phyloP scores from a whole-genome alignment of 768 basidiomycete genomes.

The Suillus brevipes region DNA sequence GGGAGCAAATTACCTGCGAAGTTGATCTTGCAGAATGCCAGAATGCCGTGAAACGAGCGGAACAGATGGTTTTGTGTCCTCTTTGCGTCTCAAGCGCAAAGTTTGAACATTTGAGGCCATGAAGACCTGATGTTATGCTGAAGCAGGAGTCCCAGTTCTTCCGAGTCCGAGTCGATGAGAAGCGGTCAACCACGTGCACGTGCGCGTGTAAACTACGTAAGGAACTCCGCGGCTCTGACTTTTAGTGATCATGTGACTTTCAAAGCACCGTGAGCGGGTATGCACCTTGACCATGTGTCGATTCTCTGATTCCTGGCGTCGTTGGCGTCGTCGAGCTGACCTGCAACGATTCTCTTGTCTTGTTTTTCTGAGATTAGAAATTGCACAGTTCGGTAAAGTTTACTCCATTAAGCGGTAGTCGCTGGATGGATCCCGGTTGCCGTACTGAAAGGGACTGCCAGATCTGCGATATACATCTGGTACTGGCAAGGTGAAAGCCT shows the following conservation, averaged over 20 bases:
- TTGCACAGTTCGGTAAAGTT: background rate
- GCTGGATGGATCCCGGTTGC: background rate
- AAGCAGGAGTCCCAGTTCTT: background rate
- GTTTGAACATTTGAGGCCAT: constrained; percentile 51
- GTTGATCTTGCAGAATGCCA: constrained; percentile 78
- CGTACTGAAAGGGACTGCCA: background rate
- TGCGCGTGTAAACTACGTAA: background rate
- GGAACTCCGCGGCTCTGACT: background rate
- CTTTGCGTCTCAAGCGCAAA: constrained; percentile 52
- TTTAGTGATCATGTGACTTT: background rate
- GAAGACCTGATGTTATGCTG: constrained; percentile 15
- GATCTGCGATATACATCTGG: background rate
- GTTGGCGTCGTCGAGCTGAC: background rate
- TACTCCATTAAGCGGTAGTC: background rate
- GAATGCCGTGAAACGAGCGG: constrained; percentile 48
- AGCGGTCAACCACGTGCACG: background rate
- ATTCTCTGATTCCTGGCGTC: background rate
- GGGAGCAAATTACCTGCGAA: constrained; percentile 55
- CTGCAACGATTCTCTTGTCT: background rate
- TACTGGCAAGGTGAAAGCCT: background rate
- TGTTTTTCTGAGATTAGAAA: constrained; percentile 4
- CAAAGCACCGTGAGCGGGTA: background rate
- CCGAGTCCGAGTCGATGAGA: no score
- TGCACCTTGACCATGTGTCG: background rate
- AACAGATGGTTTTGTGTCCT: constrained; percentile 21